phyloP scores from a whole-genome alignment of 2,329 filamentous ascomycete species.

The Colletotrichum somersetense region DNA sequence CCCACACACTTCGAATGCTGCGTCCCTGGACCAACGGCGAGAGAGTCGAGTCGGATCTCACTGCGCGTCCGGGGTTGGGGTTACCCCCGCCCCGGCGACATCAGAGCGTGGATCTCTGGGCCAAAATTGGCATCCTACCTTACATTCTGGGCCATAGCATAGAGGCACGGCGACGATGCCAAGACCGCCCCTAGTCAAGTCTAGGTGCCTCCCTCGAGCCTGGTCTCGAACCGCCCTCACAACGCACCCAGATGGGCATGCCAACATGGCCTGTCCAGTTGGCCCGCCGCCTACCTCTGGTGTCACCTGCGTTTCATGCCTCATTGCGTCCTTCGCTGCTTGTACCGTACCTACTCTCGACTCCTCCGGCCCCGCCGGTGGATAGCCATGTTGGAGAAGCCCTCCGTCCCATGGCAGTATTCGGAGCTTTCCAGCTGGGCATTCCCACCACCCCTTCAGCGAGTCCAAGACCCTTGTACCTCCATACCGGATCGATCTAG shows the following conservation, averaged over 20 bases:
- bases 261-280: slow-evolving; percentile 34
- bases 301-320: slow-evolving; percentile 42
- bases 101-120: slow-evolving; percentile 36
- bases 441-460: slow-evolving; percentile 32
- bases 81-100: slow-evolving; percentile 15
- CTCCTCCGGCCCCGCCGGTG: slow-evolving; percentile 16
- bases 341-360: slow-evolving; percentile 19
- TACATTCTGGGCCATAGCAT: slow-evolving; percentile 38
- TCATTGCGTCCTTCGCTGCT: slow-evolving; percentile 36
- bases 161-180: slow-evolving; percentile 40
- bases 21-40: slow-evolving; percentile 24
- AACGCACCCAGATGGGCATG: slow-evolving; percentile 30
- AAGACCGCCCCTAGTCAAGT: slow-evolving; percentile 39
- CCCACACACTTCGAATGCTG: slow-evolving; percentile 35
- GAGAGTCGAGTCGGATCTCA: slow-evolving; percentile 28
- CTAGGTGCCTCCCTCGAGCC: slow-evolving; percentile 33
- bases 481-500: slow-evolving; percentile 37
- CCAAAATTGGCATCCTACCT: slow-evolving; percentile 39
- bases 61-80: slow-evolving; percentile 22
- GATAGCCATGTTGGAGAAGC: slow-evolving; percentile 6
- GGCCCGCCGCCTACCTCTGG: slow-evolving; percentile 31
- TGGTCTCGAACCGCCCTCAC: slow-evolving; percentile 38
- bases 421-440: slow-evolving; percentile 39
- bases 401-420: slow-evolving; percentile 27
- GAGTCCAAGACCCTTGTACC: slow-evolving; percentile 26